Base-by-base conservation (phyloP, 2,329 filamentous ascomycete genomes). In the Aspergillus japonicus region DNA sequence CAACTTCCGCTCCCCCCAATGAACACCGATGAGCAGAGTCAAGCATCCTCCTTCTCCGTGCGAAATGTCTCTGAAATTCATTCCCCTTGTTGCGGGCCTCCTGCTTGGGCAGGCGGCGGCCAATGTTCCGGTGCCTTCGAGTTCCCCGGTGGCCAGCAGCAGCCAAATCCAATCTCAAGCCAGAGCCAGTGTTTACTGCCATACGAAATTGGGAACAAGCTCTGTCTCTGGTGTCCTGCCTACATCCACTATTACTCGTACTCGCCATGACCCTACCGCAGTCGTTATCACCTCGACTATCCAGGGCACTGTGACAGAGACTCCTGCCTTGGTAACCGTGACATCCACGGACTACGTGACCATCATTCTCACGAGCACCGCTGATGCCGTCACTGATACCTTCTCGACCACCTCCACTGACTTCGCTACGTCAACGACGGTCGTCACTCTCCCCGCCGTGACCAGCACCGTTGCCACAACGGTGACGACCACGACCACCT, bases 101-200 rank as follows among this genome's bases (percentile, higher is more conserved):
- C 39, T 54, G 7, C 35, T 54, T 3, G 51, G 51, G 5, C 51
- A 47, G 51, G 51, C 8, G 4, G 14, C 23, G 16, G 51, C 51
- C 21, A 31, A n/a, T n/a, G 29, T 12, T 39, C 50, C 50, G 19
- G 14, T 44, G 1, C 24, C 31, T 14, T 33, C 31, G 12, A 53
- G 50, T 24, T 53, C 50, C 4, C 31, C 33, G 7, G 50, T 42
- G 50, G 50, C 50, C 10, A 53, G 50, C 50, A 53, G 50, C 50
- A 53, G 50, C 31, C 50, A 39, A 14, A 19, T 24, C 23, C 11
- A 39, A n/a, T 23, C 12, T 19, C 39, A 19, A 19, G 16, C 39
- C 6, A 16, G 16, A 35, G 23, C 51, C 5, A 16, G 23, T 10
- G 24, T 29, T 1, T 44, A 39, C 35, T 54, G 51, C 14, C 39